Base-by-base conservation (phyloP, 495 filamentous ascomycete species). In the Ramalina peruviana region DNA sequence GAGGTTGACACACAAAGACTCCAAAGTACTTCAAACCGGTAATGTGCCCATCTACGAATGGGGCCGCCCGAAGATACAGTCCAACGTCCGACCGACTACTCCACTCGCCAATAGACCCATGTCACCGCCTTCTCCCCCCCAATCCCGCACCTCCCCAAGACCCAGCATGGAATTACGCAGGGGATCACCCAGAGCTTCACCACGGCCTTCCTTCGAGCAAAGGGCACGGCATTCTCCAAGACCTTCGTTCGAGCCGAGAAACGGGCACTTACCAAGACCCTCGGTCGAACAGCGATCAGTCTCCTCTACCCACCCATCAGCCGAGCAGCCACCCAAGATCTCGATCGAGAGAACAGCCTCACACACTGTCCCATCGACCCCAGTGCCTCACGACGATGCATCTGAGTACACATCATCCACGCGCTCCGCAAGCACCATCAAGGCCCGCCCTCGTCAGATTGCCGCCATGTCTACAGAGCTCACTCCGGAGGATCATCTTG, bases 401-500 rank as follows among this genome's bases (percentile, higher is more conserved):
- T 52, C 62, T 57, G 67, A 75, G 40, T 78, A 79, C 16, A 64
- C 74, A 17, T 69, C 75, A 1, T 83, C 81, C 4, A 78, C 74
- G 12, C 80, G 78, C 49, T 82, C 83, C 7, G 76, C 75, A 21
- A 83, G 77, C 48, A 85, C 85, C 19, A 68, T 78, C 49, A 77
- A 78, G 43, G 69, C 71, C 44, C 66, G 67, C 45, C 58, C 53
- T 30, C 54, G 64, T 37, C 52, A 64, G 36, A 48, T 48, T 17
- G 49, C 62, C 20, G 57, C 64, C 3, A 51, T 65, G 3, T 65
- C 78, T 36, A 63, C 72, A 5, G 72, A 81, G 4, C 65, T 90
- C 50, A 75, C 83, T 0, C 75, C 85, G 1, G 92, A 97, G 46
- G 83, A 95, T 49, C 92, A 98, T 60, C 76, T 96, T 11, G 72